Evolutionary conservation across 106 monocot species (phyloP), one percentile per base, ranked within the genome.

Genomic region (Allium cepa): DNA sequence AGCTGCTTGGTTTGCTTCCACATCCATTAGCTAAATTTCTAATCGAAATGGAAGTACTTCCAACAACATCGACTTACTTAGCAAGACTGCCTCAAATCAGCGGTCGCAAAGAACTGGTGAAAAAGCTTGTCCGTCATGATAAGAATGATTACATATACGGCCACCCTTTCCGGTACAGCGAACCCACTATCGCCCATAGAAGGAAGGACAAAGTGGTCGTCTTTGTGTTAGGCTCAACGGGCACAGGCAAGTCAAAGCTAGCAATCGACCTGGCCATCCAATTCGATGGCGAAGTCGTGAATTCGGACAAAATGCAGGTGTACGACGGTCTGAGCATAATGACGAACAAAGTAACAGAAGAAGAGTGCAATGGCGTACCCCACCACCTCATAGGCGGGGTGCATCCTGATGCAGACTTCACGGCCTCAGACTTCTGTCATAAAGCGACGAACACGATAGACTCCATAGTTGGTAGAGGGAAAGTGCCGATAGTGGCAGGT

Each of bases 251-350:
- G 49, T 82, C 89, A 6, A 74, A 77, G 71, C 82, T 90, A 26
- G 76, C 89, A 51, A 74, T 90, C 61, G 77, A 77, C 70, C 79
- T 90, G n/a, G 89, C 85, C 51, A 8, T 14, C 47, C 65, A 50
- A 13, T 82, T 82, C 48, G 46, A 16, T 46, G 85, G 77, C 7
- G 89, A 90, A 53, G 60, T 90, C 26, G 62, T 90, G 46, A 90
- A 90, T 62, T 85, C 85, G 14, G 90, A 90, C 82, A 90, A 90
- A 61, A 90, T 90, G 66, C 90, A 90, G 51, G 77, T 90, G 8
- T 78, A 90, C 76, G 60, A 65, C 26, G 89, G 85, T 69, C 89
- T 90, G 53, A 46, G 72, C 51, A 50, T 85, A 8, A 71, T 80
- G 28, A 83, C 85, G 55, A 90, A 90, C 73, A 90, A 90, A 75